Percentiles rank a stretch among this genome's conserved stretches.
phyloP scores from a whole-genome alignment of 371 early-diverging fungal species.

The Apophysomyces sp. region DNA sequence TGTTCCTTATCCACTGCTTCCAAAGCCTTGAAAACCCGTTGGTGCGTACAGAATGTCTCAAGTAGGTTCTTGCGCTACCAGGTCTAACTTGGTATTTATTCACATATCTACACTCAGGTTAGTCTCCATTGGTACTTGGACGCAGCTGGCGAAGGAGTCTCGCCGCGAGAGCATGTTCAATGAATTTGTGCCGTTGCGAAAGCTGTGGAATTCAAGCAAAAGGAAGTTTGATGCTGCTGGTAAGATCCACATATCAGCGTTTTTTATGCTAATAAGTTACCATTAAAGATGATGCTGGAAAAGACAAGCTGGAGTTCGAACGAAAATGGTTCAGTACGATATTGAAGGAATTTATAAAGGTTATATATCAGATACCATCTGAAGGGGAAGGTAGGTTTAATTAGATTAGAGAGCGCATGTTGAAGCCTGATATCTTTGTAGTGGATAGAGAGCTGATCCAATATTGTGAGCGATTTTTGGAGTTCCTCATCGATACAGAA shows the following conservation, averaged over 20 bases:
- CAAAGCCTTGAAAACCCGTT: slow-evolving; percentile 76
- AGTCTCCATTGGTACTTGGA: slow-evolving; percentile 76
- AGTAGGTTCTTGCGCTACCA: slow-evolving; percentile 21
- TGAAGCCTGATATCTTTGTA: slow-evolving; percentile 11
- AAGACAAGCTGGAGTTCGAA: slow-evolving; percentile 52
- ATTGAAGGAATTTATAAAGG: slow-evolving; percentile 53
- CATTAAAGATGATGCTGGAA: slow-evolving; percentile 41
- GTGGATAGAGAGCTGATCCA: slow-evolving; percentile 46
- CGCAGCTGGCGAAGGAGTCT: slow-evolving; percentile 48
- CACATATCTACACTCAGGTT: slow-evolving; percentile 35
- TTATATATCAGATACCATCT: slow-evolving; percentile 55
- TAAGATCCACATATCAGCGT: slow-evolving; percentile 15
- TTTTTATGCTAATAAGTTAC: slow-evolving; percentile 5
- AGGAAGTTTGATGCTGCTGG: slow-evolving; percentile 54
- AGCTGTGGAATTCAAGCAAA: slow-evolving; percentile 63
- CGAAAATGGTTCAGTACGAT: slow-evolving; percentile 58
- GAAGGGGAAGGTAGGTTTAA: slow-evolving; percentile 38
- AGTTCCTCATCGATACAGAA: slow-evolving; percentile 83
- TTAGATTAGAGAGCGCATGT: too few relatives aligned
- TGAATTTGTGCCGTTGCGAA: slow-evolving; percentile 59
- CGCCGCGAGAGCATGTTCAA: slow-evolving; percentile 55
- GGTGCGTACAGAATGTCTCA: slow-evolving; percentile 76
- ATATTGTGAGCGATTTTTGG: slow-evolving; percentile 76
- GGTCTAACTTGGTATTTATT: neutral
- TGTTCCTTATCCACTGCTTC: slow-evolving; percentile 77